These are phyloP conservation scores for Cladosporium oxysporum DNA, from an alignment of 2,329 filamentous ascomycete species.

Conservation along the genomic window DNA sequence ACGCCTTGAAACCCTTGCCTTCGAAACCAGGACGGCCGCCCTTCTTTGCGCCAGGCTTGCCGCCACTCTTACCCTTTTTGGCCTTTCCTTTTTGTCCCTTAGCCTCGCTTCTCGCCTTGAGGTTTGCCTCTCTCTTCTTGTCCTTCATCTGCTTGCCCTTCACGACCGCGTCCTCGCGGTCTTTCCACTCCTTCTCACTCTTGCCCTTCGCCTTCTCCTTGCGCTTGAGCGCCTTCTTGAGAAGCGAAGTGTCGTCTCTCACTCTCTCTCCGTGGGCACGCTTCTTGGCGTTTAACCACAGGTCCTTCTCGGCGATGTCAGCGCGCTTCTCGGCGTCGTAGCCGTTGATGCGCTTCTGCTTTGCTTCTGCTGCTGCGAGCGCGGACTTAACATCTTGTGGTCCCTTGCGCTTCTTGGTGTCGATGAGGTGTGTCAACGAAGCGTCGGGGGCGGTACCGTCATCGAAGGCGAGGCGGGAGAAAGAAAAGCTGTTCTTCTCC, in stretches of 20 bases:
- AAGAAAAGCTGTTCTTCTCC: conserved; percentile 72
- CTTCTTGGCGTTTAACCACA: conserved; percentile 89
- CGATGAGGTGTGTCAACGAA: conserved; percentile 59
- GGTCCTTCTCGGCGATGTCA: conserved; percentile 89
- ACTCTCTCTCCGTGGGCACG: conserved; percentile 87
- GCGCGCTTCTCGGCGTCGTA: conserved; percentile 79
- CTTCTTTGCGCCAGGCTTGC: conserved; percentile 73
- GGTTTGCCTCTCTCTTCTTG: conserved; percentile 52
- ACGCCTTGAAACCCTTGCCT: conserved; percentile 63
- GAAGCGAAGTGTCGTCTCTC: conserved; percentile 77
- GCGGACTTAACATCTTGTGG: conserved; percentile 83
- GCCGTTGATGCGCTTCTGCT: conserved; percentile 74
- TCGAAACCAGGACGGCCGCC: conserved; percentile 58
- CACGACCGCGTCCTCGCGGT: conserved; percentile 47
- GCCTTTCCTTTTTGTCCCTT: conserved; percentile 71
- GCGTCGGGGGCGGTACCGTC: conserved; percentile 81
- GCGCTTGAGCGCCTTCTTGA: conserved; percentile 94
- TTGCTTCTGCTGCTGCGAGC: conserved; percentile 81
- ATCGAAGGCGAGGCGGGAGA: conserved; percentile 86
- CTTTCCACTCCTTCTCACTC: conserved; percentile 80
- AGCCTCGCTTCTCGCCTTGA: conserved; percentile 74
- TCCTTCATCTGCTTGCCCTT: conserved; percentile 52
- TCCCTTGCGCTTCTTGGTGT: conserved; percentile 74
- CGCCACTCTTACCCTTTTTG: conserved; percentile 60
- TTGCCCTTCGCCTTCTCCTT: conserved; percentile 89